Evolutionary conservation across 805 yeast species (phyloP).

Genomic region (Martiniozyma abietophila): DNA sequence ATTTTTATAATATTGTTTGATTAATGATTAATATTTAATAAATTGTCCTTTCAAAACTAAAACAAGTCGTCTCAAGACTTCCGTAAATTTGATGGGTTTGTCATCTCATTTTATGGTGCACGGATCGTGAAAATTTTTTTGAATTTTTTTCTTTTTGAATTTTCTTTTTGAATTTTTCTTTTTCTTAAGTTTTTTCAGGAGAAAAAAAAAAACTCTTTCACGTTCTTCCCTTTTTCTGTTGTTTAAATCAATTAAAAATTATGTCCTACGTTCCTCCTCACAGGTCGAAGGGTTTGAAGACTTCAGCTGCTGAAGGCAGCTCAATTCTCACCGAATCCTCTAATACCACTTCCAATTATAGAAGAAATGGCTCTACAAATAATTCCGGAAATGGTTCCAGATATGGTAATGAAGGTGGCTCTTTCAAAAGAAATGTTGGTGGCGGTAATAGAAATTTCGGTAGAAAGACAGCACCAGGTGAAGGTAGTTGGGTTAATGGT

Average conservation of each 20-base stretch:
- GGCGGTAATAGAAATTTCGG: no score
- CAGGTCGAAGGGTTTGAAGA: slow-evolving; percentile 28
- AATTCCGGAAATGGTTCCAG: slow-evolving; percentile 28
- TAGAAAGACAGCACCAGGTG: slow-evolving; percentile 37
- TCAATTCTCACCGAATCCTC: slow-evolving; percentile 4
- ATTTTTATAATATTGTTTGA: no score
- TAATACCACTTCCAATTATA: slow-evolving; percentile 20
- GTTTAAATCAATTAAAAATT: slow-evolving; percentile 2
- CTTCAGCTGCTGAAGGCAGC: slow-evolving; percentile 5
- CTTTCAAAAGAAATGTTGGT: slow-evolving; percentile 24
- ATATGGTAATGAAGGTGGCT: slow-evolving; percentile 26
- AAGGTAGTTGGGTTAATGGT: slow-evolving; percentile 83
- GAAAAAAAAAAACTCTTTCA: background rate
- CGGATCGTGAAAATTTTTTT: no score
- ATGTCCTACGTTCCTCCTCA: slow-evolving; percentile 43
- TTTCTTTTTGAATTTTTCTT: background rate
- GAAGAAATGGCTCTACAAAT: slow-evolving; percentile 22
- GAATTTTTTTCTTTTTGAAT: background rate
- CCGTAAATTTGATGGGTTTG: no score
- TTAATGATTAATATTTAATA: no score
- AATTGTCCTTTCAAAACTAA: no score
- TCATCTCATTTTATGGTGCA: no score
- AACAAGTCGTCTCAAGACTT: no score
- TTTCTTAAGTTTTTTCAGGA: background rate
- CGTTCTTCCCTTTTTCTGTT: background rate